These are phyloP conservation scores for Tubosaeta brunneosetosa DNA, from an alignment of 768 basidiomycete species.

Conservation along the genomic window DNA sequence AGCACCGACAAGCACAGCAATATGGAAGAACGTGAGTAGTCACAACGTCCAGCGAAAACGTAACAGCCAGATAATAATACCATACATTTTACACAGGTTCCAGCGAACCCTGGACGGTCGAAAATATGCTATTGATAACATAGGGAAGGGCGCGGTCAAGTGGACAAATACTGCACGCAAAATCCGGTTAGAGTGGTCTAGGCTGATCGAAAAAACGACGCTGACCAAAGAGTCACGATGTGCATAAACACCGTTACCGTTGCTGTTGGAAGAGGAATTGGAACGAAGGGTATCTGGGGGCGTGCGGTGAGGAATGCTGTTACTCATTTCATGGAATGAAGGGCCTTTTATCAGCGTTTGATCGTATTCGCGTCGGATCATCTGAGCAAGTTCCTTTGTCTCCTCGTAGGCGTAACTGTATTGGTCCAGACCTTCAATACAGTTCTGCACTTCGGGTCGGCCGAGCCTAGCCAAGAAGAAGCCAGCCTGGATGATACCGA, in stretches of 20 bases:
- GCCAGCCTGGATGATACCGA: slow-evolving; percentile 81
- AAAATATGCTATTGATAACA: slow-evolving; percentile 28
- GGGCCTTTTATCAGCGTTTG: slow-evolving; percentile 36
- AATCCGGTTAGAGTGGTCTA: slow-evolving; percentile 10
- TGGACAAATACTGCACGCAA: slow-evolving; percentile 22
- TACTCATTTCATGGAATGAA: slow-evolving; percentile 40
- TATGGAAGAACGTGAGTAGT: slow-evolving; percentile 2
- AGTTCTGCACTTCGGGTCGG: slow-evolving; percentile 76
- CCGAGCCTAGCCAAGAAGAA: slow-evolving; percentile 77
- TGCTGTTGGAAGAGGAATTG: slow-evolving; percentile 14
- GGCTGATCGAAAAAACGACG: neutral
- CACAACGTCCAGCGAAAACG: slow-evolving; percentile 11
- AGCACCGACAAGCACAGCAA: slow-evolving; percentile 1
- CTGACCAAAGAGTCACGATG: slow-evolving; percentile 22
- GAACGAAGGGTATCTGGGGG: slow-evolving; percentile 14
- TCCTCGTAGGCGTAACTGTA: slow-evolving; percentile 88
- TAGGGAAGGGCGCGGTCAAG: slow-evolving; percentile 11
- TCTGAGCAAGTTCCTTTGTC: slow-evolving; percentile 69
- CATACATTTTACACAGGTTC: slow-evolving; percentile 21
- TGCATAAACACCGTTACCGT: slow-evolving; percentile 15
- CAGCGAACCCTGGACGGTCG: slow-evolving; percentile 5
- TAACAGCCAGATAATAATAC: slow-evolving; percentile 20
- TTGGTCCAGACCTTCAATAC: slow-evolving; percentile 82
- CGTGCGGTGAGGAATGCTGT: slow-evolving; percentile 25
- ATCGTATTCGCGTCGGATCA: slow-evolving; percentile 52